Evolutionary conservation across 176 grass and related monocot genomes (phyloP).

Genomic region (Eremochloa ophiuroides): DNA sequence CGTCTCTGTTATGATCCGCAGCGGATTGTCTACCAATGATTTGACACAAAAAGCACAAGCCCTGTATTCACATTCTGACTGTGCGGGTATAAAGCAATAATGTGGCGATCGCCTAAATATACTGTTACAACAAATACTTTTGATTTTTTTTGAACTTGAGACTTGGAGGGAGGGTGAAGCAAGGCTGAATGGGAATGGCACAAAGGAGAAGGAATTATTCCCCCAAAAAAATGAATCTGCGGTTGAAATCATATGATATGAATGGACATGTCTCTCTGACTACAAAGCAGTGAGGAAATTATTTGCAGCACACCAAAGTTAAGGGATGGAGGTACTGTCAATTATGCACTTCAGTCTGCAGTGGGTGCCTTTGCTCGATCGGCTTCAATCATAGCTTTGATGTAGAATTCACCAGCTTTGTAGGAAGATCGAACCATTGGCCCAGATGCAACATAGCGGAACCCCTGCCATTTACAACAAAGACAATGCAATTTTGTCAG

Average conservation of each 20-base stretch:
- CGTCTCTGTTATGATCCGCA: not conserved
- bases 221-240: not conserved
- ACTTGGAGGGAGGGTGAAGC: not conserved
- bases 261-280: not conserved
- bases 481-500: not conserved
- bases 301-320: conserved; percentile 31
- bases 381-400: conserved; percentile 92
- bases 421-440: conserved; percentile 94
- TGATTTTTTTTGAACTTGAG: not conserved
- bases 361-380: conserved; percentile 45
- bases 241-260: not conserved
- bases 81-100: not conserved
- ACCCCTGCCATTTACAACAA: conserved; percentile 48
- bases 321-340: not conserved
- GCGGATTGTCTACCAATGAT: not conserved
- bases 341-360: conserved; percentile 21
- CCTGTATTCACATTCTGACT: not conserved
- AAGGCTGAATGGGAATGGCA: not conserved
- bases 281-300: not conserved
- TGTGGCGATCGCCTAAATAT: not conserved
- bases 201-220: not conserved
- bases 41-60: not conserved
- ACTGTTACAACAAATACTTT: not conserved
- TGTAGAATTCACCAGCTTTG: conserved; percentile 94
- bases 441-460: conserved; percentile 87